phyloP scores from a whole-genome alignment of 176 grass and related monocot species.

The Zizania latifolia region DNA sequence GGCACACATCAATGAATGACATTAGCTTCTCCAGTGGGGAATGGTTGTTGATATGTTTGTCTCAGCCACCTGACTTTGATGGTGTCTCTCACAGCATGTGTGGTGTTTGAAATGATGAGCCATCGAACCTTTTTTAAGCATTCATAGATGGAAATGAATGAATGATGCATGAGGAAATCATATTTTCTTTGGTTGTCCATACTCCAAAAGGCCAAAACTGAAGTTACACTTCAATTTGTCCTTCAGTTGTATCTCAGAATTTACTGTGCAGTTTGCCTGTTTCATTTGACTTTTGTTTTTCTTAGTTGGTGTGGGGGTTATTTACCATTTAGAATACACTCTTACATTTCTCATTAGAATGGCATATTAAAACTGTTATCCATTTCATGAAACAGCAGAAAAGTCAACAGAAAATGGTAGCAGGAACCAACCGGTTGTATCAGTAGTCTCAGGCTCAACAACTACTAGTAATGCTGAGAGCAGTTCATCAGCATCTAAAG shows the following conservation, averaged over 20 bases:
- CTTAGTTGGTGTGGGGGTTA: neutral
- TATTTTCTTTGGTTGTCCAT: neutral
- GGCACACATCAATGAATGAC: neutral
- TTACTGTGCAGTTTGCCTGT: constrained; percentile 12
- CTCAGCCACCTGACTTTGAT: constrained; percentile 6
- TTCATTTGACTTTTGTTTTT: too few species aligned
- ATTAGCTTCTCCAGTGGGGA: neutral
- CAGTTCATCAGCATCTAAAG: constrained; percentile 77
- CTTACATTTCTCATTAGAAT: neutral
- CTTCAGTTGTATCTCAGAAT: neutral
- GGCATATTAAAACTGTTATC: constrained; percentile 5
- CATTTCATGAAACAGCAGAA: constrained; percentile 54
- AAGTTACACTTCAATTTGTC: neutral
- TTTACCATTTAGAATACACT: neutral
- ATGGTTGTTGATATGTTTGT: constrained; percentile 6
- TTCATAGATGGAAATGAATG: constrained; percentile 4
- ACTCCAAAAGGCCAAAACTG: neutral
- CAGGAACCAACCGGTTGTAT: constrained; percentile 63
- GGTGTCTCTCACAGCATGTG: neutral
- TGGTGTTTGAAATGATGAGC: neutral
- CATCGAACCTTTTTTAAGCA: neutral
- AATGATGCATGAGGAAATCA: neutral
- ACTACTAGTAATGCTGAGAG: constrained; percentile 69
- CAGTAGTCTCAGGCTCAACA: constrained; percentile 73
- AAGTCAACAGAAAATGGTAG: constrained; percentile 75